These are phyloP conservation scores for Plantago rigida DNA, from an alignment of 305 asterid species.

Conservation along the genomic window DNA sequence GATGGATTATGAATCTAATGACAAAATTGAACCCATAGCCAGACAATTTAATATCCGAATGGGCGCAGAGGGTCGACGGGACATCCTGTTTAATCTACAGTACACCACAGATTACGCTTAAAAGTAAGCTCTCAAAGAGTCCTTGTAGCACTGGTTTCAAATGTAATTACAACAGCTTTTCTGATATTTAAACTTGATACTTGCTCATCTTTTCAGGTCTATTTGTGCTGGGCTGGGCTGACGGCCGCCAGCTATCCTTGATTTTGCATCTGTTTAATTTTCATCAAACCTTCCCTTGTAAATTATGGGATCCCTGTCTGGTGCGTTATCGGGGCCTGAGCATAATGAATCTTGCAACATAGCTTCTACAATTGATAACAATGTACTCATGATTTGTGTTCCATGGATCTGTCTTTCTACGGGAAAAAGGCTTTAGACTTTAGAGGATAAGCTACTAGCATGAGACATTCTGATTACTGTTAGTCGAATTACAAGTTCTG, in stretches of 20 bases:
- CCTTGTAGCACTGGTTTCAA: not conserved
- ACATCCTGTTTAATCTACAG: conserved; percentile 43
- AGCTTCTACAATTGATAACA: conserved; percentile 13
- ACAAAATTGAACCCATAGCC: conserved; percentile 40
- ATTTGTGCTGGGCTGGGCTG: conserved; percentile 14
- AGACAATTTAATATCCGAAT: conserved; percentile 33
- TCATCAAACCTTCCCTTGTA: conserved; percentile 7
- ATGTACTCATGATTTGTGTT: conserved; percentile 12
- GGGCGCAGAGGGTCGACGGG: conserved; percentile 52
- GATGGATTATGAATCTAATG: conserved; percentile 52
- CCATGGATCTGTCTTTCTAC: conserved; percentile 5
- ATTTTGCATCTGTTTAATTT: conserved; percentile 2
- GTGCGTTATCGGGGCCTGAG: conserved; percentile 6
- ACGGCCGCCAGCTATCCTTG: conserved; percentile 8
- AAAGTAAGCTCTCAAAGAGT: conserved; percentile 30
- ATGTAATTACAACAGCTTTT: not conserved
- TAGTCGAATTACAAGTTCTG: not conserved
- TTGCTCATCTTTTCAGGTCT: conserved; percentile 25
- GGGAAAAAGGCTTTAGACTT: not conserved
- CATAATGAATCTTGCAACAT: conserved; percentile 25
- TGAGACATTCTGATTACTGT: conserved; percentile 1
- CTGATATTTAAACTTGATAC: conserved; percentile 9
- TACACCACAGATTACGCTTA: conserved; percentile 38
- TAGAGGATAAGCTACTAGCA: conserved; percentile 5
- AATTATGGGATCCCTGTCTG: conserved; percentile 17